These are phyloP conservation scores for Physcia stellaris DNA, from an alignment of 495 filamentous ascomycete genomes.

Conservation along the genomic window DNA sequence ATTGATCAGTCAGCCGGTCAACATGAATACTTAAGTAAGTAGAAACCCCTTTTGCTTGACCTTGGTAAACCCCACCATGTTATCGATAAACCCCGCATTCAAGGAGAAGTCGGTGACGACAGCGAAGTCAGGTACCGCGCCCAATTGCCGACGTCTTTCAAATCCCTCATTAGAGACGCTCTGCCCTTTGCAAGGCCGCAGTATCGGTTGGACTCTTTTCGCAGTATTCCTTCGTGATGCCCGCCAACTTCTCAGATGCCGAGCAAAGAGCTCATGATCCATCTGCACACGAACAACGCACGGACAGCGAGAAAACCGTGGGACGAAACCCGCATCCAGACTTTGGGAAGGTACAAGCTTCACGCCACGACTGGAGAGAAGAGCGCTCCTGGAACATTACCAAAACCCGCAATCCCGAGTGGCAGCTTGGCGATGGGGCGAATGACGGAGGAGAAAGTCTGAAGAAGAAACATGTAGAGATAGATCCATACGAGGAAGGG, in stretches of 20 bases:
- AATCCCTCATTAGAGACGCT: too few relatives aligned
- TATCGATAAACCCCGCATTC: too few relatives aligned
- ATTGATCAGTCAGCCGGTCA: too few relatives aligned
- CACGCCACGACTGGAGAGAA: constrained; percentile 52
- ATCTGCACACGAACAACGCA: constrained; percentile 19
- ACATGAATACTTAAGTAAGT: too few relatives aligned
- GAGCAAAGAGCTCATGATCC: constrained; percentile 21
- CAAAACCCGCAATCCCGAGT: constrained; percentile 58
- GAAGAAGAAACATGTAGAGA: constrained; percentile 53
- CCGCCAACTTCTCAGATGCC: constrained; percentile 15
- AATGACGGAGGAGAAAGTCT: constrained; percentile 45
- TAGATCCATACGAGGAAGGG: constrained; percentile 67
- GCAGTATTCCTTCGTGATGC: constrained; percentile 4
- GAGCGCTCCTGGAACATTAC: constrained; percentile 40
- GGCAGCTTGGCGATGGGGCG: constrained; percentile 66
- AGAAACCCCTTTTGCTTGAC: too few relatives aligned
- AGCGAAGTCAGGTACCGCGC: too few relatives aligned
- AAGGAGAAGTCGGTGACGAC: too few relatives aligned
- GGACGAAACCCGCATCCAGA: constrained; percentile 30
- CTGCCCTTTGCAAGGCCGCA: too few relatives aligned
- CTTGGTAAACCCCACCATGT: too few relatives aligned
- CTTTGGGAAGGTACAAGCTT: constrained; percentile 63
- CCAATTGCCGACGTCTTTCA: too few relatives aligned
- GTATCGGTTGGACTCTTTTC: too few relatives aligned
- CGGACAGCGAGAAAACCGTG: constrained; percentile 18